phyloP scores from a whole-genome alignment of 2,329 filamentous ascomycete species.

The Bipolaris gigantea region DNA sequence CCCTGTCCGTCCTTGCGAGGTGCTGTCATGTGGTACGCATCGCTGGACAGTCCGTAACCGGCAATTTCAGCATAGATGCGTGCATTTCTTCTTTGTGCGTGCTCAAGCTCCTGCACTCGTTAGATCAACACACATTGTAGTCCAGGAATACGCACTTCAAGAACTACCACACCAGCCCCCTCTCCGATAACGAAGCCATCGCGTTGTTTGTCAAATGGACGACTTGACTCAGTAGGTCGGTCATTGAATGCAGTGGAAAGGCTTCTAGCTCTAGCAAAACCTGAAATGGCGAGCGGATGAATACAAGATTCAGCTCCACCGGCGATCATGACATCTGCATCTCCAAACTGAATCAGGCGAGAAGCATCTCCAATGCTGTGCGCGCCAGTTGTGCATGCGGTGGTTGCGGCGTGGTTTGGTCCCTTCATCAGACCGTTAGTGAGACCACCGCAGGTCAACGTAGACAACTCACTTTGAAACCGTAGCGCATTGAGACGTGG shows the following conservation, averaged over 20 bases:
- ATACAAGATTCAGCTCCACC: constrained; percentile 95
- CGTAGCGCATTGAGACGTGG: constrained; percentile 90
- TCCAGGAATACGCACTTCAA: constrained; percentile 61
- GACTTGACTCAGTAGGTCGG: constrained; percentile 68
- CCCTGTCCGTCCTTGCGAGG: constrained; percentile 81
- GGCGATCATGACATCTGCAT: constrained; percentile 95
- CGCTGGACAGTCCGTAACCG: constrained; percentile 88
- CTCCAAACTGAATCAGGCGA: constrained; percentile 87
- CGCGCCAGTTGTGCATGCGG: constrained; percentile 93
- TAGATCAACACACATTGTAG: not conserved
- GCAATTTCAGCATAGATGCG: constrained; percentile 84
- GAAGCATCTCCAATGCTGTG: constrained; percentile 93
- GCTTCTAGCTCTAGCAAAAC: constrained; percentile 85
- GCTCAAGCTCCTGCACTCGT: constrained; percentile 68
- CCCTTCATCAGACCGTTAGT: constrained; percentile 54
- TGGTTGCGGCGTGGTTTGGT: constrained; percentile 89
- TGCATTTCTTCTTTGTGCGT: constrained; percentile 77
- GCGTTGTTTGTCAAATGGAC: constrained; percentile 81
- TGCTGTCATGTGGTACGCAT: constrained; percentile 92
- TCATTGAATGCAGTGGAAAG: constrained; percentile 81
- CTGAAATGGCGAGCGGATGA: constrained; percentile 88
- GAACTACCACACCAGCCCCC: constrained; percentile 81
- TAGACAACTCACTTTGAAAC: constrained; percentile 60
- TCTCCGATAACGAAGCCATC: constrained; percentile 91
- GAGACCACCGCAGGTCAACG: not conserved